These are phyloP conservation scores for Hordeum pubiflorum DNA, from an alignment of 202 grass and related monocot genomes.

Conservation along the genomic window DNA sequence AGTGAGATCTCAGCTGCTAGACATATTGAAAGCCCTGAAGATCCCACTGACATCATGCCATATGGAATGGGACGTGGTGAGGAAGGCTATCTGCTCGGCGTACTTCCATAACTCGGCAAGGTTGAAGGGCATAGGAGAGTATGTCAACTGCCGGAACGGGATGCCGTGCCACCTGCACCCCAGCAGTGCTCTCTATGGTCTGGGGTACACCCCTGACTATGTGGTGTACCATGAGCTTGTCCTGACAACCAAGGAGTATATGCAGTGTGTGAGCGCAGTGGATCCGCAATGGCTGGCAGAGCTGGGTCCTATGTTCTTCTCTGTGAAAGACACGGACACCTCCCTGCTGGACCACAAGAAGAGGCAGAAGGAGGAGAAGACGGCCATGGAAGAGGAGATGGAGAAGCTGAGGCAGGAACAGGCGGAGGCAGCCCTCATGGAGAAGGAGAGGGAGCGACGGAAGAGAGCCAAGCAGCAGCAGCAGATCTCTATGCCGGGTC, in stretches of 20 bases:
- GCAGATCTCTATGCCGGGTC: conserved; percentile 74
- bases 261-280: conserved; percentile 93
- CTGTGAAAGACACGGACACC: conserved; percentile 75
- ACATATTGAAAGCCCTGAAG: conserved; percentile 87
- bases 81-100: conserved; percentile 87
- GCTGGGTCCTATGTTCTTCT: conserved; percentile 97
- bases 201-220: conserved; percentile 87
- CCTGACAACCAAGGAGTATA: conserved; percentile 94
- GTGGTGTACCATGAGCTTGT: conserved; percentile 94
- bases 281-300: conserved; percentile 94
- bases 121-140: conserved; percentile 91
- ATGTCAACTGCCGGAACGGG: conserved; percentile 90
- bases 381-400: conserved; percentile 96
- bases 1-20: conserved; percentile 83
- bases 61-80: conserved; percentile 90
- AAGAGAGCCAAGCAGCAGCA: conserved; percentile 85
- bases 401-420: conserved; percentile 79
- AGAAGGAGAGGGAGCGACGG: conserved; percentile 60
- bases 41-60: conserved; percentile 77
- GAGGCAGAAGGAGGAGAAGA: conserved; percentile 88
- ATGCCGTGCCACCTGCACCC: conserved; percentile 98
- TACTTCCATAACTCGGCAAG: conserved; percentile 94
- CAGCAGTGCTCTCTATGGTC: conserved; percentile 85
- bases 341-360: conserved; percentile 87
- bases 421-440: conserved; percentile 37